Evolutionary conservation across 805 yeast species (phyloP).

Genomic region (Hanseniaspora thailandica): DNA sequence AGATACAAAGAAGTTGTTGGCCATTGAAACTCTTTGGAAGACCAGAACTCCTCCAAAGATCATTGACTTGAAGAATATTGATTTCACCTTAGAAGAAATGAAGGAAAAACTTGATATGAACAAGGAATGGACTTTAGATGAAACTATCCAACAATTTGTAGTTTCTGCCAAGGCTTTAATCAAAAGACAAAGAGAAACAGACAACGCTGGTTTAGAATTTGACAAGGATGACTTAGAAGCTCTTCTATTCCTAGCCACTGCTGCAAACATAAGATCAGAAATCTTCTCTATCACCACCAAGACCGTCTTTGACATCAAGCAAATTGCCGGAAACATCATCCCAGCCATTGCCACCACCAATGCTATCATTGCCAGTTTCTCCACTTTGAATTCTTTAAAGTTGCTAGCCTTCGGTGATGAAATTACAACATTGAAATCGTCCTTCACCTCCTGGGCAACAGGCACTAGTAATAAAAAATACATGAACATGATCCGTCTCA

Average conservation of each 20-base stretch:
- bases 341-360: constrained; percentile 98
- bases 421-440: constrained; percentile 30
- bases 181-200: constrained; percentile 28
- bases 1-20: constrained; percentile 68
- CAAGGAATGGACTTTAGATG: constrained; percentile 47
- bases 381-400: constrained; percentile 61
- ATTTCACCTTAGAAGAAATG: constrained; percentile 15
- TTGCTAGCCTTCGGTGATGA: constrained; percentile 30
- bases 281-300: constrained; percentile 60
- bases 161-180: constrained; percentile 41
- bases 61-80: constrained; percentile 29
- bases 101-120: constrained; percentile 24
- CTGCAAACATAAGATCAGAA: constrained; percentile 65
- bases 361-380: constrained; percentile 86
- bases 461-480: constrained; percentile 39
- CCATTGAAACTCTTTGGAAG: constrained; percentile 69
- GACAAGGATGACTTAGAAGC: constrained; percentile 96
- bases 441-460: constrained; percentile 42
- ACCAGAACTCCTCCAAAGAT: constrained; percentile 59
- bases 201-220: constrained; percentile 38
- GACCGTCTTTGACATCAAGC: constrained; percentile 78
- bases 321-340: constrained; percentile 93
- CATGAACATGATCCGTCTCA: constrained; percentile 50
- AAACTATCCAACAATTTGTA: constrained; percentile 51
- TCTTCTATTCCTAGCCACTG: constrained; percentile 71